Base-by-base conservation (phyloP, 495 filamentous ascomycete species). In the Trichoderma reesei region DNA sequence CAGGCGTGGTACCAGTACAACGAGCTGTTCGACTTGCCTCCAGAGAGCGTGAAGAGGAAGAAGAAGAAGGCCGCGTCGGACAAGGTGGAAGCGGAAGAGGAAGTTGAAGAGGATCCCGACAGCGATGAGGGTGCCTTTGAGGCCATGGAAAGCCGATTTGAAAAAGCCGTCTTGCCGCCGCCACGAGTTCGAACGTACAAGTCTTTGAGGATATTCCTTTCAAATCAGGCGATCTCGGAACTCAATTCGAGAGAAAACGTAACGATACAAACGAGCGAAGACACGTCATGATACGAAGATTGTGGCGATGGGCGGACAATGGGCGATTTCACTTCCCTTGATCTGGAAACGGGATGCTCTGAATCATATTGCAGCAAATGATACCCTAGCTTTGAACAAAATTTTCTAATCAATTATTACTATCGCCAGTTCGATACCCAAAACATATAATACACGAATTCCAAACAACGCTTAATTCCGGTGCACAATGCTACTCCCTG, bases 1-100 rank as follows among this genome's bases (percentile, higher is more conserved):
- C 75, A 76, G 48, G 75, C 75, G 63, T 87, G 82, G 81, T 89
- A 75, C 67, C 85, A 90, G 70, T 90, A 90, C 65, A 82, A 80
- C 51, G 68, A 75, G 5, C 66, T 86, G 36, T 73, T 74, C 60
- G 67, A 75, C 62, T 62, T 72, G 34, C 70, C 76, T 56, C 64
- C 59, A 68, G 70, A 60, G 65, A 71, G 54, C 66, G 69, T 59
- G 67, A 34, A 13, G 69, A 70, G 60, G 67, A 34, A 13, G 69
- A 67, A 13, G 69, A 67, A 36, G 71, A 59, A 71, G 16, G 59
- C 62, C 14, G 70, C 44, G 14, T 48, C n/a, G 1, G 72, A 77
- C 61, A 78, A 81, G 18, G 77, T 74, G 16, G 68, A 67, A 59
- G 59, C 70, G 36, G 74, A 72, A 10, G 65, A 42, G 0, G 67